phyloP scores from a whole-genome alignment of 257 asterid species.

The Mentha longifolia region DNA sequence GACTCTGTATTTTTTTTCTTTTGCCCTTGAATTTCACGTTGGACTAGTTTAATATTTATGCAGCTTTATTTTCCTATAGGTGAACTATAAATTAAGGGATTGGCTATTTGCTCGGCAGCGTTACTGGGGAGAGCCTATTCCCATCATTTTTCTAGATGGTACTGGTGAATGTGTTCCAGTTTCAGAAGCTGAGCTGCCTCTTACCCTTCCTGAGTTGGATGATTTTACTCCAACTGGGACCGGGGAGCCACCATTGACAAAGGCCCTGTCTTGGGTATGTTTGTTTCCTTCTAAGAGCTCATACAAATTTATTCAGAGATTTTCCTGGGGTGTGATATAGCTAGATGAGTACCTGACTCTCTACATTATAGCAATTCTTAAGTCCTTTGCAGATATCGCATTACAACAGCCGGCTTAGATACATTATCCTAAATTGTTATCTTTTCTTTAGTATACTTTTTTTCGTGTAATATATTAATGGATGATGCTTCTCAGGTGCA shows the following conservation, averaged over 20 bases:
- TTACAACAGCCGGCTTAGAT: too few relatives aligned
- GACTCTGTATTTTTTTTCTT: conserved; percentile 17
- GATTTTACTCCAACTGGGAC: conserved; percentile 97
- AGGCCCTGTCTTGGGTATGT: conserved; percentile 90
- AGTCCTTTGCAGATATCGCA: neutral
- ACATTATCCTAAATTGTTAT: neutral
- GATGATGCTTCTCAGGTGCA: conserved; percentile 59
- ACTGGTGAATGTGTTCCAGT: conserved; percentile 75
- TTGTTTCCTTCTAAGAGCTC: conserved; percentile 27
- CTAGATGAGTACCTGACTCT: conserved; percentile 17
- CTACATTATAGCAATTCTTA: conserved; percentile 6
- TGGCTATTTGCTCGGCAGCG: conserved; percentile 99
- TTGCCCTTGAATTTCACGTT: conserved; percentile 14
- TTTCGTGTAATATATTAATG: conserved; percentile 22
- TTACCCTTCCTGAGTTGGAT: conserved; percentile 91
- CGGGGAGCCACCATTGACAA: conserved; percentile 96
- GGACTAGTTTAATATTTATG: conserved; percentile 8
- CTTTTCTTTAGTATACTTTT: conserved; percentile 16
- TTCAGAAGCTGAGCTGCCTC: conserved; percentile 90
- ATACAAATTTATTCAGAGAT: conserved; percentile 3
- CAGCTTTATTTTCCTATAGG: conserved; percentile 51
- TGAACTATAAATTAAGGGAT: conserved; percentile 89
- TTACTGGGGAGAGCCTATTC: conserved; percentile 99
- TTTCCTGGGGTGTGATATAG: conserved; percentile 19
- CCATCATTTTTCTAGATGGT: conserved; percentile 71